Evolutionary conservation across 257 asterid genomes (phyloP).

Genomic region (Echium plantagineum): DNA sequence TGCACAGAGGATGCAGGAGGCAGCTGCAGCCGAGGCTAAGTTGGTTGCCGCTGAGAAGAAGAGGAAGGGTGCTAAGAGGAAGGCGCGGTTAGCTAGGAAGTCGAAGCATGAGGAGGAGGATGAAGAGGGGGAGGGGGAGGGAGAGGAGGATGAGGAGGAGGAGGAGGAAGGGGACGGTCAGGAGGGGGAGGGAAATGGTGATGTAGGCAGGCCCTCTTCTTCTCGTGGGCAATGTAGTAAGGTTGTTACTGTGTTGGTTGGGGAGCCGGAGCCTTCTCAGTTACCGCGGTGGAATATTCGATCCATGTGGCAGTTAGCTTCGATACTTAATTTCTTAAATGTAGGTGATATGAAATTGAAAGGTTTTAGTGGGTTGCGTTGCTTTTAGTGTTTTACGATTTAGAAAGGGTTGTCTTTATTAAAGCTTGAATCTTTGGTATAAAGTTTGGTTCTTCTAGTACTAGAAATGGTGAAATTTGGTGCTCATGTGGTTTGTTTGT

Average conservation of each 20-base stretch:
- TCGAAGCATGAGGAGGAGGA: slow-evolving; percentile 67
- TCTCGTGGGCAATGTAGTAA: slow-evolving; percentile 42
- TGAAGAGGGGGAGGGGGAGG: slow-evolving; percentile 12
- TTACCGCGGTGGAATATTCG: slow-evolving; percentile 76
- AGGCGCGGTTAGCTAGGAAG: slow-evolving; percentile 38
- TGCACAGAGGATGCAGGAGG: slow-evolving; percentile 72
- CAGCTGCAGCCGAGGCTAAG: slow-evolving; percentile 74
- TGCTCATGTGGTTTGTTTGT: slow-evolving; percentile 2
- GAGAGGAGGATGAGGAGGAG: slow-evolving; percentile 8
- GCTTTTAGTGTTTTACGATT: slow-evolving; percentile 10
- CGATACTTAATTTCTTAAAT: slow-evolving; percentile 81
- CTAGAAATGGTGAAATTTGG: neutral
- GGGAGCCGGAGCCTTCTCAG: slow-evolving; percentile 81
- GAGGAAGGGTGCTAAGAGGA: slow-evolving; percentile 45
- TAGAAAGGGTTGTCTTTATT: slow-evolving; percentile 5
- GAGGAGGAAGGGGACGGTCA: slow-evolving; percentile 24
- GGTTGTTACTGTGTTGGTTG: slow-evolving; percentile 55
- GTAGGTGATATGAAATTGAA: slow-evolving; percentile 31
- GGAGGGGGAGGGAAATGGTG: slow-evolving; percentile 26
- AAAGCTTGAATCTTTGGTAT: neutral
- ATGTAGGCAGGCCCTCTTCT: slow-evolving; percentile 25
- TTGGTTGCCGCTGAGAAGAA: slow-evolving; percentile 47
- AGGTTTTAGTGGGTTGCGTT: slow-evolving; percentile 9
- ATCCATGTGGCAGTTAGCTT: slow-evolving; percentile 97
- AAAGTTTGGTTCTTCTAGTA: slow-evolving; percentile 7